These are phyloP conservation scores for Phytophthora agathidicida DNA, from an alignment of 352 stramenopile genomes.

Conservation along the genomic window DNA sequence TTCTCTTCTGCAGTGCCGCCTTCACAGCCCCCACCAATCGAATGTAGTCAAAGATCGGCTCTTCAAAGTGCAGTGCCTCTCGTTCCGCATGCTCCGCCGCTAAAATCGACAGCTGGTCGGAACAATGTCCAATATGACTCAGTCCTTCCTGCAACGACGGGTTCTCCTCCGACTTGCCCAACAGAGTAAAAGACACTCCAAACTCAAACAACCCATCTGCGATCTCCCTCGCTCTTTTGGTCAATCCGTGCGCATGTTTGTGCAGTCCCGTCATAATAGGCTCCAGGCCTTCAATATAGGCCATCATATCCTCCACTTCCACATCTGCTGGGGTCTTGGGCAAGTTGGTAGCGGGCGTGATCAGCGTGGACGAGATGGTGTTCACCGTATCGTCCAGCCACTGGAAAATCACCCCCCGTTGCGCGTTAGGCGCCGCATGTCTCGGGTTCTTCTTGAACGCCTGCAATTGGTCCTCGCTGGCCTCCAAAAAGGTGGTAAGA, in stretches of 20 bases:
- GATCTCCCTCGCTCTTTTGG: slow-evolving; percentile 95
- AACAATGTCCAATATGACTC: slow-evolving; percentile 92
- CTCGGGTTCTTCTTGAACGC: slow-evolving; percentile 73
- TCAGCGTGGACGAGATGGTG: slow-evolving; percentile 82
- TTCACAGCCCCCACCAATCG: slow-evolving; percentile 96
- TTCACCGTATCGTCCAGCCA: slow-evolving; percentile 89
- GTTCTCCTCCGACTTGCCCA: slow-evolving; percentile 94
- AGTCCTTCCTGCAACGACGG: slow-evolving; percentile 92
- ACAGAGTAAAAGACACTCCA: slow-evolving; percentile 94
- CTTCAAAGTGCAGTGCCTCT: slow-evolving; percentile 94
- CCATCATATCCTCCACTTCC: slow-evolving; percentile 96
- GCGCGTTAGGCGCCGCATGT: slow-evolving; percentile 46
- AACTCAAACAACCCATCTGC: slow-evolving; percentile 97
- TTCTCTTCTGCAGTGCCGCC: slow-evolving; percentile 91
- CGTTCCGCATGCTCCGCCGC: slow-evolving; percentile 93
- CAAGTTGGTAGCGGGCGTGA: slow-evolving; percentile 52
- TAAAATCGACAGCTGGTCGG: slow-evolving; percentile 92
- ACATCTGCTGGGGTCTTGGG: slow-evolving; percentile 92
- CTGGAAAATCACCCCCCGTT: slow-evolving; percentile 79
- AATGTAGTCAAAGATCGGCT: slow-evolving; percentile 97
- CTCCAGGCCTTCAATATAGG: slow-evolving; percentile 95
- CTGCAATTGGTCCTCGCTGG: slow-evolving; percentile 70
- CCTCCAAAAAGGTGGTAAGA: slow-evolving; percentile 85
- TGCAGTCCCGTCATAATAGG: slow-evolving; percentile 96
- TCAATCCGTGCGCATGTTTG: slow-evolving; percentile 94